A percentile compares a stretch with the other conserved stretches of the same genome.
Conservation (phyloP, 352 stramenopile species). For the Phytophthora sp. region DNA sequence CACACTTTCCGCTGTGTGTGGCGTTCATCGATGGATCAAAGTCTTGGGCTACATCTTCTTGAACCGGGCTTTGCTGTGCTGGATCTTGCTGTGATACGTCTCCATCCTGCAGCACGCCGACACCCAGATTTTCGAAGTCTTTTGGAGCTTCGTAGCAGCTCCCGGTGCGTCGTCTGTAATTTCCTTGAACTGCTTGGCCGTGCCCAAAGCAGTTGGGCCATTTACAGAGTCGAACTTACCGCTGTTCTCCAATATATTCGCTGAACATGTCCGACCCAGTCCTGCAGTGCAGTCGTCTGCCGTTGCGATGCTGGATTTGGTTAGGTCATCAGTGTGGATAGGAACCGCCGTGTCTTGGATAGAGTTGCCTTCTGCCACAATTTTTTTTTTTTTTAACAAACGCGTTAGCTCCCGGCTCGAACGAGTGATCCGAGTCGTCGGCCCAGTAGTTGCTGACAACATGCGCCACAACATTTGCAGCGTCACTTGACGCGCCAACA, state of each 20-base stretch:
- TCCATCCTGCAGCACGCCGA: too few relatives aligned
- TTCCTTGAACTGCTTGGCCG: slow-evolving; percentile 27
- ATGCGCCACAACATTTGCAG: slow-evolving; percentile 37
- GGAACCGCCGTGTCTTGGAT: slow-evolving; percentile 35
- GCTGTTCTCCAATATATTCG: slow-evolving; percentile 16
- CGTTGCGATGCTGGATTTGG: slow-evolving; percentile 9
- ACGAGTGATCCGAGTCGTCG: slow-evolving; percentile 47
- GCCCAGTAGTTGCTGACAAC: slow-evolving; percentile 52
- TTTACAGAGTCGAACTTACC: slow-evolving; percentile 21
- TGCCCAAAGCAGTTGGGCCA: slow-evolving; percentile 4
- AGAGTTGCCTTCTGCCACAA: slow-evolving; percentile 48
- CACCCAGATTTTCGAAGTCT: too few relatives aligned
- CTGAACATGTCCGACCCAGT: slow-evolving; percentile 17
- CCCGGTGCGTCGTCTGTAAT: too few relatives aligned
- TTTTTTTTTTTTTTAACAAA: too few relatives aligned
- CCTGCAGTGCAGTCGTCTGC: slow-evolving; percentile 14
- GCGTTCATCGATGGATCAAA: too few relatives aligned
- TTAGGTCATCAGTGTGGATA: slow-evolving; percentile 10
- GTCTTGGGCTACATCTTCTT: too few relatives aligned
- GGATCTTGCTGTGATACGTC: too few relatives aligned
- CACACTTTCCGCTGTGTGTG: too few relatives aligned
- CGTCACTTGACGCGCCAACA: slow-evolving; percentile 9
- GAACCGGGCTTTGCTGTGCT: too few relatives aligned
- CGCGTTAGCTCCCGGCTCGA: slow-evolving; percentile 23
- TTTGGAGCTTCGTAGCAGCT: too few relatives aligned